Evolutionary conservation across 1,284 basidiomycete genomes (phyloP), one percentile per base, ranked within the genome.

Genomic region (Boletus smithii): DNA sequence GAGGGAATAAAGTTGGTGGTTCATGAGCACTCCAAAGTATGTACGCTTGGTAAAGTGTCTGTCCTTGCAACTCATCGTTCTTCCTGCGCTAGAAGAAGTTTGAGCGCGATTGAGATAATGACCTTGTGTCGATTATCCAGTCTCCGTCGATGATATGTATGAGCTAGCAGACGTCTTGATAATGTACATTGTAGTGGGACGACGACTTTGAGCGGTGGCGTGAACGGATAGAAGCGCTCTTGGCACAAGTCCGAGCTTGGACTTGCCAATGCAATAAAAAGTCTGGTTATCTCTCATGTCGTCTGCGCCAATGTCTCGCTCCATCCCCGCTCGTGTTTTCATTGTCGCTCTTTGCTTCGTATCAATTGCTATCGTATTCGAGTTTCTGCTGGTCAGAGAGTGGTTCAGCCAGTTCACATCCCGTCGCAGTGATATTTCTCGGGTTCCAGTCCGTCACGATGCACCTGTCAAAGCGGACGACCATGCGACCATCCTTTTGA

Each of bases 261-360:
- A n/a, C n/a, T n/a, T n/a, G n/a, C n/a, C 20, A 20, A 20, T 20
- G 20, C 20, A 20, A 20, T 20, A 20, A 20, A 4, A 20, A 20
- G 2, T 20, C 3, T 20, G 20, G 20, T 20, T 20, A 4, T 20
- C 20, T 20, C 3, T 20, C 20, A 3, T 3, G 20, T 20, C 20
- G 4, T 20, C n/a, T n/a, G n/a, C n/a, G 20, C 20, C 2, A 2
- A 55, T 55, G 53, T 49, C 35, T 34, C 37, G 42, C 34, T 45
- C 37, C 4, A 27, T 29, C 16, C 37, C 53, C 38, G 20, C 49
- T 48, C 54, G 49, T 42, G 20, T 48, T 11, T 44, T 57, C 18
- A 33, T 55, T 14, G 58, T 55, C 58, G 57, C 55, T 58, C 57
- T 58, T 50, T 58, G 36, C 29, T 39, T 60, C 37, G n/a, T 50